Conservation (phyloP, 352 stramenopile genomes). For the Pythium periplocum region DNA sequence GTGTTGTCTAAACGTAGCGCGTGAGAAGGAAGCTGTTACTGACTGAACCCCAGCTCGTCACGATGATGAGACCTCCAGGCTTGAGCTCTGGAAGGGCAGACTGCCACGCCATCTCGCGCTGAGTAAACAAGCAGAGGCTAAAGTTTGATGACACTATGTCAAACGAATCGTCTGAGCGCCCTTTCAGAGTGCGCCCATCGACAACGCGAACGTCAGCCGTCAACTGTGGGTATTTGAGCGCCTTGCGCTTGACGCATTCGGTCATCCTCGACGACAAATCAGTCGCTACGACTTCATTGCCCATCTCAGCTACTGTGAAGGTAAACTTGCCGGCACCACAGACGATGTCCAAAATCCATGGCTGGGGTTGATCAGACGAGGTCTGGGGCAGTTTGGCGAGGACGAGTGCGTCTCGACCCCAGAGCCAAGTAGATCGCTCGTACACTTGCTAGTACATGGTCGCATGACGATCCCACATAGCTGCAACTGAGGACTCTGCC, state of each 20-base stretch:
- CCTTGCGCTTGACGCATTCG: not conserved
- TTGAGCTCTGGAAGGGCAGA: conserved; percentile 12
- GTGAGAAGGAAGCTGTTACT: conserved; percentile 3
- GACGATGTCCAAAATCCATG: conserved; percentile 6
- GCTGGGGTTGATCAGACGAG: not conserved
- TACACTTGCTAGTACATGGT: not conserved
- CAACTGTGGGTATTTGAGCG: conserved; percentile 1
- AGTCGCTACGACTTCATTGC: conserved; percentile 8
- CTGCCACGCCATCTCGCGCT: conserved; percentile 10
- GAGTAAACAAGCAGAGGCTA: conserved; percentile 9
- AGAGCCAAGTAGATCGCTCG: not conserved
- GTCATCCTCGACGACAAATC: conserved; percentile 9
- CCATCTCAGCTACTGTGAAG: conserved; percentile 6
- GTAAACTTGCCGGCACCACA: conserved; percentile 9
- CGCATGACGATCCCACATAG: not conserved
- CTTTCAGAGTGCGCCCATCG: conserved; percentile 9
- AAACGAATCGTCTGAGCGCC: conserved; percentile 2
- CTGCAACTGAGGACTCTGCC: no score
- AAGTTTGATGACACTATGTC: conserved; percentile 13
- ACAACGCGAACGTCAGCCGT: not conserved
- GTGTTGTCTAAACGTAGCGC: not conserved
- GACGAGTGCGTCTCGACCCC: not conserved
- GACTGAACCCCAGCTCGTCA: conserved; percentile 7
- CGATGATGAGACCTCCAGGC: conserved; percentile 8
- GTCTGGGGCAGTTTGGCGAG: not conserved